These are phyloP conservation scores for Penicillium maclennaniae DNA, from an alignment of 495 filamentous ascomycete species.

Conservation along the genomic window DNA sequence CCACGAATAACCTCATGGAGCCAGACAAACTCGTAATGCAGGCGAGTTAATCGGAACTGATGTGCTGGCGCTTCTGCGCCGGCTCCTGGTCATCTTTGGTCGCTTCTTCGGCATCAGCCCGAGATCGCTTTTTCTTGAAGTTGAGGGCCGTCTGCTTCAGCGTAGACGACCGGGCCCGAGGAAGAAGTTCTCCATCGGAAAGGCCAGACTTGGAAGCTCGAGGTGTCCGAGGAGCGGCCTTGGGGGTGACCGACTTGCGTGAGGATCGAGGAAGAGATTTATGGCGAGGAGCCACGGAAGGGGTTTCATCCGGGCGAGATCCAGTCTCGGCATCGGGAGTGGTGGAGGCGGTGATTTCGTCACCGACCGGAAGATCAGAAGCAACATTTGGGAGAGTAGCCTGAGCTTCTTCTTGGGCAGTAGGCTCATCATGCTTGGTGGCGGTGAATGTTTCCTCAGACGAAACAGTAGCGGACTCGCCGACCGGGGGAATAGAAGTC, in stretches of 20 bases:
- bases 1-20: not conserved
- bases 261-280: not conserved
- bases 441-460: not conserved
- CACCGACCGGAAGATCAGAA: not conserved
- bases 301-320: constrained; percentile 3
- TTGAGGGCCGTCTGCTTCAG: not conserved
- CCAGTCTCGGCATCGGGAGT: not conserved
- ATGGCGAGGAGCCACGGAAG: constrained; percentile 6
- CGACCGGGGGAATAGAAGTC: not conserved
- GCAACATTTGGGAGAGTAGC: not conserved
- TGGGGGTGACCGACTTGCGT: not conserved
- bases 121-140: constrained; percentile 12
- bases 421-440: not conserved
- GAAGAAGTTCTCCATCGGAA: not conserved
- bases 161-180: not conserved
- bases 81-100: not conserved
- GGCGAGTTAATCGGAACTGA: constrained; percentile 6
- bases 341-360: not conserved
- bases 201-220: not conserved
- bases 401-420: not conserved
- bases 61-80: constrained; percentile 16
- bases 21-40: not conserved
- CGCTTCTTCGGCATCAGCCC: constrained; percentile 5
- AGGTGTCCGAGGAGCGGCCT: not conserved
- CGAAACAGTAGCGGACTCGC: not conserved